Evolutionary conservation across 148 eudicot genomes (phyloP), one percentile per base, ranked within the genome.

Genomic region (Rhododendron kiyosumense): DNA sequence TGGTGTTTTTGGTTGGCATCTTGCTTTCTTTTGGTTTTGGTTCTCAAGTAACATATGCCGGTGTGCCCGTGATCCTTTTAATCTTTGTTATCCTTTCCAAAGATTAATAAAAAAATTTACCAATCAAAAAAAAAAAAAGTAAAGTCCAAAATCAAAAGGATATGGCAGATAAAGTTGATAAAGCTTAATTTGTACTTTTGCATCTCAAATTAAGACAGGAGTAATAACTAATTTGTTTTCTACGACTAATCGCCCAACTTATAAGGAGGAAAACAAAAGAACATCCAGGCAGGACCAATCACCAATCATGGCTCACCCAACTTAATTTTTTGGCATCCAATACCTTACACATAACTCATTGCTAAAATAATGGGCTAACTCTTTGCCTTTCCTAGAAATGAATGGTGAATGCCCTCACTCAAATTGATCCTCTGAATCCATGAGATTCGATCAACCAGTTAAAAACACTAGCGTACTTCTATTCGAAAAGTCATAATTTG

Each of bases 251-350:
- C 43, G 5, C 43, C 43, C 6, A 38, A 38, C 43, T 5, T 12
- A 48, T 12, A 48, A 48, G 57, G 18, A 52, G 15, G 18, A 52
- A 13, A 52, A 52, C 24, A 22, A 14, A 59, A 81, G 18, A 34
- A 18, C 49, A 38, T 38, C 18, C 32, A 78, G 81, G 15, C 30
- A 43, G 3, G 77, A 65, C 78, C 78, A 83, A 69, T 84, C 85
- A 49, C 52, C 52, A 18, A 71, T 12, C 36, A 69, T 28, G n/a
- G n/a, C 22, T 13, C 67, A 54, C 84, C 78, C 78, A 71, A 71
- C 85, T 83, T 30, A 38, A 38, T 38, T 38, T 69, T 83, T 28
- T 83, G 61, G 43, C 61, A 71, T 48, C 61, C 79, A 71, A 83
- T 67, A 57, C 59, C 38, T 45, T 45, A 26, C 26, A 71, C 49